Percentiles rank a stretch among this genome's conserved stretches.
Evolutionary conservation across 129 eudicot genomes (phyloP).

Genomic region (Cynara cardunculus): DNA sequence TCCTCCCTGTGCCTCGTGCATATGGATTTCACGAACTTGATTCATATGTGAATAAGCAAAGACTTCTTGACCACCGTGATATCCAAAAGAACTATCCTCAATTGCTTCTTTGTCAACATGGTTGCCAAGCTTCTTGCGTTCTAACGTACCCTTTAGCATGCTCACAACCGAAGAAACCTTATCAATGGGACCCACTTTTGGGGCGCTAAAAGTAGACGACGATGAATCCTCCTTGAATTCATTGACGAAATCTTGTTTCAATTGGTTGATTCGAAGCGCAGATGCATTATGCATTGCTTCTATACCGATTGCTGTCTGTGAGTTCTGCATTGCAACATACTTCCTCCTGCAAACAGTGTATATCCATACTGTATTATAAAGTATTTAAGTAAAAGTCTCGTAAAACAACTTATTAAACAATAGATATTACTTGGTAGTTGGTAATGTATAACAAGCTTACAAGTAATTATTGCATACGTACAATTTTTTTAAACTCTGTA

Average conservation of each 20-base stretch:
- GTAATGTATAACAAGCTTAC: neutral
- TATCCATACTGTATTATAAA: neutral
- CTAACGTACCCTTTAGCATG: constrained; percentile 67
- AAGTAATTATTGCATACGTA: too few relatives aligned
- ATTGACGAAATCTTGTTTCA: constrained; percentile 34
- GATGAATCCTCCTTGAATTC: constrained; percentile 43
- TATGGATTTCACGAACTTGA: neutral
- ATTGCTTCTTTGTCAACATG: constrained; percentile 31
- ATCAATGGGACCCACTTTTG: constrained; percentile 32
- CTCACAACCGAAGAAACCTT: constrained; percentile 68
- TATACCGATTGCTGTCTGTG: constrained; percentile 39
- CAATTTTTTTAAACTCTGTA: neutral
- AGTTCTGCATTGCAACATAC: constrained; percentile 58
- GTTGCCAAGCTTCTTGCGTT: constrained; percentile 45
- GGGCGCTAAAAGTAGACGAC: constrained; percentile 41
- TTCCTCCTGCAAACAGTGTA: constrained; percentile 47
- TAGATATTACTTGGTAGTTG: too few relatives aligned
- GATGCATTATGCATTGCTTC: constrained; percentile 45
- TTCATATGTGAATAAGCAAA: constrained; percentile 8
- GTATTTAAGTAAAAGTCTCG: too few relatives aligned
- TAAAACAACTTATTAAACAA: neutral
- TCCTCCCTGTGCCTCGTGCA: neutral
- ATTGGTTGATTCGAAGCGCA: constrained; percentile 27
- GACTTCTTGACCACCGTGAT: constrained; percentile 33
- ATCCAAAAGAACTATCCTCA: constrained; percentile 37